phyloP scores from a whole-genome alignment of 1,139 yeast species.

The Ashbya aceris region DNA sequence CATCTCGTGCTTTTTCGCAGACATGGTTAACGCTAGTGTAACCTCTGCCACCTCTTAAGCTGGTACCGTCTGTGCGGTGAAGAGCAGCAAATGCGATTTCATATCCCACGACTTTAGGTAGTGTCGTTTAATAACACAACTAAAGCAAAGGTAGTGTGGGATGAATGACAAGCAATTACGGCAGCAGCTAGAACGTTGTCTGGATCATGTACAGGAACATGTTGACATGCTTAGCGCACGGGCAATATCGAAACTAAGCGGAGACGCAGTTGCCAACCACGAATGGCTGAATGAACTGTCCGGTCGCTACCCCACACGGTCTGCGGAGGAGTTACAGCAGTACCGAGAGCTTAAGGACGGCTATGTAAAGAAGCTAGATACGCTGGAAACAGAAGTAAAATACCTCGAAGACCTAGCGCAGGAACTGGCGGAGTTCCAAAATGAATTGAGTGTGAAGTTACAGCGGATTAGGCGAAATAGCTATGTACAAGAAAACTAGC shows the following conservation, averaged over 20 bases:
- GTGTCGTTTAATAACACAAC: too few species aligned
- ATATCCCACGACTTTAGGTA: too few species aligned
- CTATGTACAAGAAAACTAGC: background rate
- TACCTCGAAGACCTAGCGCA: conserved; percentile 21
- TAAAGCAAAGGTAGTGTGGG: too few species aligned
- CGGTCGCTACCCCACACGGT: conserved; percentile 11
- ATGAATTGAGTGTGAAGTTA: conserved; percentile 10
- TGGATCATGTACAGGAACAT: conserved; percentile 14
- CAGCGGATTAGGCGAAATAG: background rate
- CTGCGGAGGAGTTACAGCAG: conserved; percentile 12
- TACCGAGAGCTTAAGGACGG: conserved; percentile 9
- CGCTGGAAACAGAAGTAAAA: conserved; percentile 16
- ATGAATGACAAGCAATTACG: conserved; percentile 15
- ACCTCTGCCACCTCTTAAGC: too few species aligned
- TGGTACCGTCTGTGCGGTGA: too few species aligned
- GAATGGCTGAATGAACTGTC: conserved; percentile 16
- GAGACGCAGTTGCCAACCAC: conserved; percentile 17
- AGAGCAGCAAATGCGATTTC: too few species aligned
- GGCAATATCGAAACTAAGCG: conserved; percentile 19
- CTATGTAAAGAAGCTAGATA: conserved; percentile 12
- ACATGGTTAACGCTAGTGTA: too few species aligned
- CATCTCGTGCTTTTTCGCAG: background rate
- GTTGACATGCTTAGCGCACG: conserved; percentile 17
- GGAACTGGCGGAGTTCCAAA: conserved; percentile 23
- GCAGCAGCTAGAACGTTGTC: conserved; percentile 22